A percentile compares a stretch with the other conserved stretches of the same genome.
These are phyloP conservation scores for Colletotrichum sp. DNA, from an alignment of 2,329 filamentous ascomycete genomes.

Conservation along the genomic window DNA sequence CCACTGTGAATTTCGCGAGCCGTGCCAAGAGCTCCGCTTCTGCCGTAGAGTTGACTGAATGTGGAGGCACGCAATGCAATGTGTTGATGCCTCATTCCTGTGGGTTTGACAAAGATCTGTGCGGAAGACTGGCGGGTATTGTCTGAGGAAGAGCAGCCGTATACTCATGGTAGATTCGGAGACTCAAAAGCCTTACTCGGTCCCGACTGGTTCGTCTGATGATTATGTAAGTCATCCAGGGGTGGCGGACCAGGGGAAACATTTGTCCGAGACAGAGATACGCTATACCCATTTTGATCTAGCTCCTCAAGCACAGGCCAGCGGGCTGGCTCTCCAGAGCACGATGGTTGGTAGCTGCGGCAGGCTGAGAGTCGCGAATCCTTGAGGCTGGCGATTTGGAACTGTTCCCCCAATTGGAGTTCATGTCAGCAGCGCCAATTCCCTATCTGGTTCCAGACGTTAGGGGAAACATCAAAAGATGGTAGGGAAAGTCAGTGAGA, in stretches of 20 bases:
- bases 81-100: background rate
- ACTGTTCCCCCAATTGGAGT: background rate
- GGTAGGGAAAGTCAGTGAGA: slow-evolving; percentile 71
- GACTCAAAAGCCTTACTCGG: background rate
- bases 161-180: background rate
- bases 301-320: background rate
- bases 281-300: background rate
- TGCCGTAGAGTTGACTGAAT: background rate
- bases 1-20: background rate
- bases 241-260: background rate
- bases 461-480: slow-evolving; percentile 36
- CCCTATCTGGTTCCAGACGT: slow-evolving; percentile 1
- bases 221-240: background rate
- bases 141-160: background rate
- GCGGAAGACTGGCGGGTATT: background rate
- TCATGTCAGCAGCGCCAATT: background rate
- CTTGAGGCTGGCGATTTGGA: slow-evolving; percentile 3
- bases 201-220: background rate
- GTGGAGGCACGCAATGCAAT: slow-evolving; percentile 2
- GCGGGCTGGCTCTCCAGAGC: background rate
- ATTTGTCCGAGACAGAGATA: background rate
- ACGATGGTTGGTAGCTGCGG: slow-evolving; percentile 2
- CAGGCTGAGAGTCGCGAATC: slow-evolving; percentile 14
- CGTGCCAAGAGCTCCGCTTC: background rate
- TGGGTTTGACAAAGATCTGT: background rate